These are phyloP conservation scores for Cladosporium halotolerans DNA, from an alignment of 2,329 filamentous ascomycete species.

Conservation along the genomic window DNA sequence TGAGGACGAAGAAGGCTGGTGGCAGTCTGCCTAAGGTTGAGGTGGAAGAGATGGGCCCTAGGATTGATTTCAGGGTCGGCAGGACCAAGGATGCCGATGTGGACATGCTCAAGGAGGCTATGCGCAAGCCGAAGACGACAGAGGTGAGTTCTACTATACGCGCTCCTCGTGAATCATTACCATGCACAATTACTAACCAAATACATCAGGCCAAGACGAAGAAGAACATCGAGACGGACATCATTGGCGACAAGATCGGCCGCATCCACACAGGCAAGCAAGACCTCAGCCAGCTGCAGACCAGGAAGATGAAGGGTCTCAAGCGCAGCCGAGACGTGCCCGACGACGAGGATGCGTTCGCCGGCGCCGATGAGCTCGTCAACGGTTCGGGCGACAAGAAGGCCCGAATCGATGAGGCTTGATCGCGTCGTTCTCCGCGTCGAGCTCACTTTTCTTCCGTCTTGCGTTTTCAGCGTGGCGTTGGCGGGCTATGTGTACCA, in stretches of 20 bases:
- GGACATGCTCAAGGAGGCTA: constrained; percentile 76
- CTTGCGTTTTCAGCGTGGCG: constrained; percentile 20
- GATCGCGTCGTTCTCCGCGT: neutral
- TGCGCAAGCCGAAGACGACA: constrained; percentile 72
- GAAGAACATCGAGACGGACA: constrained; percentile 92
- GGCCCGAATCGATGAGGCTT: constrained; percentile 18
- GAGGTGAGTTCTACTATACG: constrained; percentile 49
- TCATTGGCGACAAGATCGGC: constrained; percentile 93
- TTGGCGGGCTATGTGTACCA: constrained; percentile 11
- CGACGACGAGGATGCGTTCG: constrained; percentile 41
- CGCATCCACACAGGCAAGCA: constrained; percentile 87
- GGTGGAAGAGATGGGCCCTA: constrained; percentile 89
- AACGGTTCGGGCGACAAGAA: constrained; percentile 19
- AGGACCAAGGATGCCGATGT: constrained; percentile 72
- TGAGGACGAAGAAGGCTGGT: constrained; percentile 78
- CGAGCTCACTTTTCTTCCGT: constrained; percentile 1
- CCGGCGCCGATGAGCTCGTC: constrained; percentile 18
- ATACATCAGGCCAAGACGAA: constrained; percentile 56
- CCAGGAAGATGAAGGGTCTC: constrained; percentile 98
- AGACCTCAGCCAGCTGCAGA: constrained; percentile 81
- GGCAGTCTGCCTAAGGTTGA: constrained; percentile 77
- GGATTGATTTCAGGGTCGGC: constrained; percentile 85
- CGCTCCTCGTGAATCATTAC: neutral
- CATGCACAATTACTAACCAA: constrained; percentile 13
- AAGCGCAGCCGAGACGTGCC: constrained; percentile 70